Evolutionary conservation across 176 grass and related monocot species (phyloP).

Genomic region (Lolium multiflorum): DNA sequence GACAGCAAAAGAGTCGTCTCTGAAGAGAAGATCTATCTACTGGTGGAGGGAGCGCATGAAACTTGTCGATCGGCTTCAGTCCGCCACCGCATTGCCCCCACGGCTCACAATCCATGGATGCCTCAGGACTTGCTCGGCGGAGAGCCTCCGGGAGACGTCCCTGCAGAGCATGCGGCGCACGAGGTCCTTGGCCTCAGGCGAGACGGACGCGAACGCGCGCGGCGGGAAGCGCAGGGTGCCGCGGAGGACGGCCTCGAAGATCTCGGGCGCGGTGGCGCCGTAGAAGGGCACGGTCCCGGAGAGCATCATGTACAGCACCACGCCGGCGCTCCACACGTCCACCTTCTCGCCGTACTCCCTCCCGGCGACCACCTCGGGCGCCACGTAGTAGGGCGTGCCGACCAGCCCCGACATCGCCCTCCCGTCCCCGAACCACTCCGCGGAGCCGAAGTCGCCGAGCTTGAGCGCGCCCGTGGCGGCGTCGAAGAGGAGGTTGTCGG

Average conservation of each 20-base stretch:
- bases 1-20: neutral
- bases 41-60: neutral
- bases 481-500: constrained; percentile 77
- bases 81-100: constrained; percentile 36
- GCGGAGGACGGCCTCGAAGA: constrained; percentile 70
- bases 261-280: constrained; percentile 57
- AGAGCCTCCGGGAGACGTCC: constrained; percentile 72
- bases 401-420: constrained; percentile 59
- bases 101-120: constrained; percentile 71
- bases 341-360: constrained; percentile 72
- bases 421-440: constrained; percentile 67
- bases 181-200: constrained; percentile 81
- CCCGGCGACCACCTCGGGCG: constrained; percentile 75
- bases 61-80: too few relatives aligned
- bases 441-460: constrained; percentile 80
- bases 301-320: constrained; percentile 78
- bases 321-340: constrained; percentile 85
- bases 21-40: neutral
- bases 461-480: constrained; percentile 46
- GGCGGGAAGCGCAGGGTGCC: constrained; percentile 67
- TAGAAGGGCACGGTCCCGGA: constrained; percentile 67
- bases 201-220: constrained; percentile 56
- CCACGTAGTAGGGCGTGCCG: constrained; percentile 75
- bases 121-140: constrained; percentile 73
- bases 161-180: constrained; percentile 78